phyloP scores from a whole-genome alignment of 2,329 filamentous ascomycete genomes.

The Xylaria sp. region DNA sequence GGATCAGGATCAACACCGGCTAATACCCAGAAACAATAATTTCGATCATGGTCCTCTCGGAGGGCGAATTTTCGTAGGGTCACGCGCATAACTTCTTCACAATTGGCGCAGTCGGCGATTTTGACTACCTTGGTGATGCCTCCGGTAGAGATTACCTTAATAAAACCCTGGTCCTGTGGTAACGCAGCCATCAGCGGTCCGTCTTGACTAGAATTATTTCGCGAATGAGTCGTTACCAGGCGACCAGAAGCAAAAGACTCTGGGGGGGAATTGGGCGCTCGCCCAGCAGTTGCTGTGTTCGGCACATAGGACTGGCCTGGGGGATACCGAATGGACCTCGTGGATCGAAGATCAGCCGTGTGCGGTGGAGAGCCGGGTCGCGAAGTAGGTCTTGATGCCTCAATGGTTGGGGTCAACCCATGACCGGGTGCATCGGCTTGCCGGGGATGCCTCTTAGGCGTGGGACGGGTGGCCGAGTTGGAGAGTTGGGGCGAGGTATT shows the following conservation, averaged over 20 bases:
- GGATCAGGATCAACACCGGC: slow-evolving; percentile 80
- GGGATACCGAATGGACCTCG: slow-evolving; percentile 52
- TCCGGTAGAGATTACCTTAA: slow-evolving; percentile 86
- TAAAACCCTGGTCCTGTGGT: slow-evolving; percentile 80
- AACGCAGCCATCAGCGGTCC: slow-evolving; percentile 79
- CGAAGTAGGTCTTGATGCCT: slow-evolving; percentile 52
- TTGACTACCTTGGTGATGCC: slow-evolving; percentile 92
- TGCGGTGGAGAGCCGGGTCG: slow-evolving; percentile 64
- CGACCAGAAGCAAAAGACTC: slow-evolving; percentile 58
- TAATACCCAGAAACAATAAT: slow-evolving; percentile 95
- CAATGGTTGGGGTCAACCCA: slow-evolving; percentile 38
- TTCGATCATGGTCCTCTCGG: slow-evolving; percentile 84
- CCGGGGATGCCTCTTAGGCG: slow-evolving; percentile 58
- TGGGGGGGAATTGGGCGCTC: slow-evolving; percentile 56
- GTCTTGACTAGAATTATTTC: slow-evolving; percentile 79
- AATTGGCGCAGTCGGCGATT: slow-evolving; percentile 83
- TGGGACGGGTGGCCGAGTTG: slow-evolving; percentile 46
- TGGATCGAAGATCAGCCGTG: slow-evolving; percentile 51
- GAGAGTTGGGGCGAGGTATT: slow-evolving; percentile 60
- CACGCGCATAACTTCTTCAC: slow-evolving; percentile 86
- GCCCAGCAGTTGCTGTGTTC: slow-evolving; percentile 47
- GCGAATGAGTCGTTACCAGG: slow-evolving; percentile 63
- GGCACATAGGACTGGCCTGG: slow-evolving; percentile 42
- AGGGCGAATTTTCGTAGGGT: slow-evolving; percentile 84
- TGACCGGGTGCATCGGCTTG: slow-evolving; percentile 46